Conservation (phyloP, 106 monocot genomes). For the Dendrobium nobile region DNA sequence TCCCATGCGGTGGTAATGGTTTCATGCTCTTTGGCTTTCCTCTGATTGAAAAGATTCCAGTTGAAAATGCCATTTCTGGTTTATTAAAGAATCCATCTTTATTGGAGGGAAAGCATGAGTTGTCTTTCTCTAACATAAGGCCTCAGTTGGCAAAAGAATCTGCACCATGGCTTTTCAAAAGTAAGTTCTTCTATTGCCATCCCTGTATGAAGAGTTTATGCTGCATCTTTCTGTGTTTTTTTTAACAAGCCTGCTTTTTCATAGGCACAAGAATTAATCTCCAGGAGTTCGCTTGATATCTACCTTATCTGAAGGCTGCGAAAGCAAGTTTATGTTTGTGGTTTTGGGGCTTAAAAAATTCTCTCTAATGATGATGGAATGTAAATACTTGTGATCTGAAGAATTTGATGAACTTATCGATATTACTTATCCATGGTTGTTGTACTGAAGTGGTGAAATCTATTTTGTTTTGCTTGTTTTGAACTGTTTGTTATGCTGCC, state of each 20-base stretch:
- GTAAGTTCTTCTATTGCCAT: conserved; percentile 8
- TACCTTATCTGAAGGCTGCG: too few relatives aligned
- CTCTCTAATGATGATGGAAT: too few relatives aligned
- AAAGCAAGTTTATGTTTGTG: too few relatives aligned
- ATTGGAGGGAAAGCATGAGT: conserved; percentile 13
- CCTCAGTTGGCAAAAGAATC: conserved; percentile 13
- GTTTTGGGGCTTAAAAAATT: too few relatives aligned
- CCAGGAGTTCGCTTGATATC: background rate
- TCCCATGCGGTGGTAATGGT: background rate
- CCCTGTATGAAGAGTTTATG: background rate
- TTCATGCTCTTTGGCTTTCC: conserved; percentile 84
- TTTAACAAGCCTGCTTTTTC: background rate
- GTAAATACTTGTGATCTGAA: too few relatives aligned
- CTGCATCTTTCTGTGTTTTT: background rate
- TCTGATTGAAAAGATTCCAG: conserved; percentile 40
- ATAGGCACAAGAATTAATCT: background rate
- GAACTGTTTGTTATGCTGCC: too few relatives aligned
- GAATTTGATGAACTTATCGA: too few relatives aligned
- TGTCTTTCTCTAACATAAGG: background rate
- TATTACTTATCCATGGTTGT: too few relatives aligned
- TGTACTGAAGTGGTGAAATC: too few relatives aligned
- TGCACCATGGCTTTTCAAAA: conserved; percentile 18
- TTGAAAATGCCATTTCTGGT: conserved; percentile 12
- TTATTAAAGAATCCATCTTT: conserved; percentile 5
- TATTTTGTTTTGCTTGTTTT: too few relatives aligned